These are phyloP conservation scores for Cercospora sp. DNA, from an alignment of 2,329 filamentous ascomycete genomes.

Conservation along the genomic window DNA sequence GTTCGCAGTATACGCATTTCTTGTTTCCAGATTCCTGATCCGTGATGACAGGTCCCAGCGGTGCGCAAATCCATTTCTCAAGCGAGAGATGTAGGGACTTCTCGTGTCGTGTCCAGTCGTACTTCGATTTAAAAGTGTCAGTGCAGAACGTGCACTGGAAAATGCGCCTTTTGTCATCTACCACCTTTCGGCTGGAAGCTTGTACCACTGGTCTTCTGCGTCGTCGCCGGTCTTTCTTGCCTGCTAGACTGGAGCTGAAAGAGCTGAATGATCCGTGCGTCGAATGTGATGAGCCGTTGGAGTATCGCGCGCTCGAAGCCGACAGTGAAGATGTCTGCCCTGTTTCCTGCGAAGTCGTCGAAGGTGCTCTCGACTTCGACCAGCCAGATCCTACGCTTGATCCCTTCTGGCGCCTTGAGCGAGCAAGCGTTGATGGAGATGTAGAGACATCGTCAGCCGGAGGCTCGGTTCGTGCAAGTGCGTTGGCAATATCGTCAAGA, in stretches of 20 bases:
- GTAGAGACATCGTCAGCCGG: conserved; percentile 31
- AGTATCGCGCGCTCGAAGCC: conserved; percentile 52
- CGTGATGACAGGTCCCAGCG: conserved; percentile 57
- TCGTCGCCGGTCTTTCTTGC: conserved; percentile 58
- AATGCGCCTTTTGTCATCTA: conserved; percentile 47
- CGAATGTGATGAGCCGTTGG: conserved; percentile 57
- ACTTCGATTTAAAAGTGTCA: conserved; percentile 58
- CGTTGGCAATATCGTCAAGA: conserved; percentile 63
- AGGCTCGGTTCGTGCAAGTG: conserved; percentile 47
- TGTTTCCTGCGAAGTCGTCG: conserved; percentile 51
- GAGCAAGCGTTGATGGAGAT: conserved; percentile 34
- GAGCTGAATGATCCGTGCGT: conserved; percentile 56
- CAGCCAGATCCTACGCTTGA: conserved; percentile 54
- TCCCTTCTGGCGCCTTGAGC: conserved; percentile 44
- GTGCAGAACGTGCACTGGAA: conserved; percentile 62
- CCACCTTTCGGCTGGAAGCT: conserved; percentile 27
- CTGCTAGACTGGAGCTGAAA: conserved; percentile 48
- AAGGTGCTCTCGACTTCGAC: conserved; percentile 51
- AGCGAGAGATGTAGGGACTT: conserved; percentile 63
- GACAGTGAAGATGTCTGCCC: conserved; percentile 32
- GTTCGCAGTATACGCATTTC: conserved; percentile 61
- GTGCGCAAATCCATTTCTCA: conserved; percentile 65
- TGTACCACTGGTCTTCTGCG: conserved; percentile 43
- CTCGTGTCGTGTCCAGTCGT: conserved; percentile 66
- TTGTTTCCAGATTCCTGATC: conserved; percentile 58